Evolutionary conservation across 2,329 filamentous ascomycete species (phyloP), one percentile per base, ranked within the genome.

Genomic region (Clarireedia homoeocarpa): DNA sequence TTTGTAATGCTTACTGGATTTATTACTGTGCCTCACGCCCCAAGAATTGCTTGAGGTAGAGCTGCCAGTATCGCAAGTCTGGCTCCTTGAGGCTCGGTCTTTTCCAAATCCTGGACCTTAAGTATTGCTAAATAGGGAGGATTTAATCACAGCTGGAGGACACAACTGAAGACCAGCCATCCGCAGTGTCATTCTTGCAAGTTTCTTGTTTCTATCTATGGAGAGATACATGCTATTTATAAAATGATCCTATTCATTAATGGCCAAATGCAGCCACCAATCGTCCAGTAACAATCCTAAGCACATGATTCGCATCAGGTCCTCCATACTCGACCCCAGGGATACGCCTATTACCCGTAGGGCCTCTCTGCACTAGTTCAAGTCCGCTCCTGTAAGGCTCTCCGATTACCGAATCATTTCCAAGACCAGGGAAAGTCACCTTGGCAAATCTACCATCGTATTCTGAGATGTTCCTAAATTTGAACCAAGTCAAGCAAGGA

Each of bases 321-420:
- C 52, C 52, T 47, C 24, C 14, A 38, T 54, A 54, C 45, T 42
- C 46, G 39, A 54, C 52, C 52, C 34, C 44, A 54, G 26, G n/a
- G 6, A 54, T 54, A 45, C 52, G 52, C 34, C 45, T 54, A 39
- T 48, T 48, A 49, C 27, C 52, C 52, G 17, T 45, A 49, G 52
- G 20, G 52, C 46, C 36, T 54, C 24, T 48, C 23, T 49, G 20
- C 45, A 42, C n/a, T 47, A 54, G 46, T 47, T 44, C 42, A 46
- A 54, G 52, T 40, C 52, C 53, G 17, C 14, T 55, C 53, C 34
- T 55, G 47, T 55, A 51, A 55, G 40, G 47, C 24, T 55, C 38
- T 45, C 53, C 42, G 38, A 47, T 24, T 15, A 55, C 45, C 26
- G 45, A 55, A 51, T 55, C 24, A 48, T 51, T 56, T 27, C 39